Base-by-base conservation (phyloP, 2,329 filamentous ascomycete genomes). In the Fusarium chaquense region DNA sequence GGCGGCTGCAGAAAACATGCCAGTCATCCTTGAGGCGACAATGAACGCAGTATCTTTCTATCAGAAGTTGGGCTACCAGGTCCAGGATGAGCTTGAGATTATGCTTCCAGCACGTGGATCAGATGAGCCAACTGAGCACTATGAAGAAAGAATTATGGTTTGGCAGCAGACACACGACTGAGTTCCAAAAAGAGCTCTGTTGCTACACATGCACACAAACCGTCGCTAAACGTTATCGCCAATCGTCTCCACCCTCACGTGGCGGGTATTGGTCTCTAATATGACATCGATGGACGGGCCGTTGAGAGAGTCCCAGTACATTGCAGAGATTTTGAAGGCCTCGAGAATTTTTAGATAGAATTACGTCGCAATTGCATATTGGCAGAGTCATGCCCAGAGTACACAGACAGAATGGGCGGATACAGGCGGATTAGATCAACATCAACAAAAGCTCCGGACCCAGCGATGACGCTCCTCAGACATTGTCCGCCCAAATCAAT, bases 21-120 rank as follows among this genome's bases (percentile, higher is more conserved):
- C 77, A 13, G 76, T 81, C 8, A 78, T 82, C 47, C 69, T 83
- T 16, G 80, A 82, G 61, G 80, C 78, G 22, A 82, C 79, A 20
- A 76, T 77, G 68, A 75, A 78, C 20, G 81, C 81, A 2, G 75
- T 81, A 8, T 65, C 70, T 2, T 77, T 83, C 61, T 83, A 83
- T 44, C 69, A 78, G 58, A 78, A 65, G 63, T 67, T 81, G 35
- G 80, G 80, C 9, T 83, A 83, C 52, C 68, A 70, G 36, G 65
- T 63, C 5, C 55, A 73, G 15, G 76, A 76, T 46, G 64, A 70
- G 22, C 76, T 83, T 26, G 73, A 77, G 24, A 78, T 83, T 78
- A 70, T 62, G 50, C 75, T 83, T 24, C 79, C 80, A 20, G 61
- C 58, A 36, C 69, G 70, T 46, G 74, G 72, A 32, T 74, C 63